Conservation (phyloP, 805 yeast genomes). For the Soucietia sequanensis region DNA sequence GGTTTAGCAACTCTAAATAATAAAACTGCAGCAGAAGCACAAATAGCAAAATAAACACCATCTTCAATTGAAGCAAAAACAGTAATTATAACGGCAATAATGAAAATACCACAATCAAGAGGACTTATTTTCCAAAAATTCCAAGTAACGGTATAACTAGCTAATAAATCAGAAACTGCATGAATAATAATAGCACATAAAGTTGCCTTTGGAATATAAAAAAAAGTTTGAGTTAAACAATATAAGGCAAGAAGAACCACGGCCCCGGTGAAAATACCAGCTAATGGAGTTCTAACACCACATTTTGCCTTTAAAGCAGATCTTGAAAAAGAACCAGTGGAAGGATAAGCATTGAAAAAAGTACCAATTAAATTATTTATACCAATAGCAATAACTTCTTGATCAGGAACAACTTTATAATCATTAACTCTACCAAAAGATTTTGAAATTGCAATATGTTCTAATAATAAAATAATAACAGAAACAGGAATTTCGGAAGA, state of each 20-base stretch:
- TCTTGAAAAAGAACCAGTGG: constrained; percentile 94
- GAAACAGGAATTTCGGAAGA: constrained; percentile 86
- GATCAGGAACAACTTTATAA: constrained; percentile 88
- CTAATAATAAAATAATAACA: constrained; percentile 75
- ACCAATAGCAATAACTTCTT: constrained; percentile 92
- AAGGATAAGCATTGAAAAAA: constrained; percentile 90
- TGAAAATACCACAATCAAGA: constrained; percentile 67
- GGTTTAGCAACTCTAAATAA: constrained; percentile 79
- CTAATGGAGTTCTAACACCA: constrained; percentile 92
- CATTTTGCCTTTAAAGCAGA: constrained; percentile 93
- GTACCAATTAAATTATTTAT: constrained; percentile 88
- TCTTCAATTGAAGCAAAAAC: constrained; percentile 79
- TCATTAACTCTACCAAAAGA: constrained; percentile 92
- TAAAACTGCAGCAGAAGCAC: constrained; percentile 75
- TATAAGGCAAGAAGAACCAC: constrained; percentile 87
- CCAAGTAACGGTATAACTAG: constrained; percentile 65
- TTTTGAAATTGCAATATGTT: constrained; percentile 91
- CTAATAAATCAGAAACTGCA: constrained; percentile 84
- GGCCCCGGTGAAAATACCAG: constrained; percentile 86
- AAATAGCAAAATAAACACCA: constrained; percentile 88
- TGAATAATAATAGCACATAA: constrained; percentile 87
- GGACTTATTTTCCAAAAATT: constrained; percentile 74
- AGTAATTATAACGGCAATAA: constrained; percentile 70
- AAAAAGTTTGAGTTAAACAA: constrained; percentile 79
- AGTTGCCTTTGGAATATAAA: constrained; percentile 87